Base-by-base conservation (phyloP, 2,329 filamentous ascomycete species). In the Delphinella strobiligena region DNA sequence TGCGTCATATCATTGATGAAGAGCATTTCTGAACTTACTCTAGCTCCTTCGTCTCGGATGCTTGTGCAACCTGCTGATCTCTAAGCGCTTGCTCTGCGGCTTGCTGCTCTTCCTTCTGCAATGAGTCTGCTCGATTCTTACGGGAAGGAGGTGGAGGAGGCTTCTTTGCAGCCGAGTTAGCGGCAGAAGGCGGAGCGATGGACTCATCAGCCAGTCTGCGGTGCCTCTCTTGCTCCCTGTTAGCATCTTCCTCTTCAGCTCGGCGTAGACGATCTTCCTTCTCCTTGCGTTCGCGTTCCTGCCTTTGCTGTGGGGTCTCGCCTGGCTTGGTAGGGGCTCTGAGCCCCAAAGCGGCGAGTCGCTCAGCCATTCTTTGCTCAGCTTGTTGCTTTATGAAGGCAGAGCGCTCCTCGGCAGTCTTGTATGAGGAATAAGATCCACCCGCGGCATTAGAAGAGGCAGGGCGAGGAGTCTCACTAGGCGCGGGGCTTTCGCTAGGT, bases 311-410 rank as follows among this genome's bases (percentile, higher is more conserved):
- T 24, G 87, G 67, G 19, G 78, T 83, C 63, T 98, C 91, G 3
- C 81, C 80, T 30, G 51, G 48, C 55, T 93, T 93, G 14, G 71
- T 69, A 4, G 84, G 81, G 19, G 86, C 78, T 59, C 86, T 93
- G 56, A 98, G 82, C 27, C 91, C 91, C 45, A 96, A 74, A 34
- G 89, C 89, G 44, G 91, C 91, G 53, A 98, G 75, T 44, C 91
- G 80, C 61, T 96, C 91, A 27, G 91, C 89, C 82, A 98, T 96
- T 44, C 89, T 84, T 56, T 89, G 85, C 59, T 96, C 88, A 7
- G 91, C 93, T 59, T 95, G 89, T 59, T 95, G 88, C 59, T 93
- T 93, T 55, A 96, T 95, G 54, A 93, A 94, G 4, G 89, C 87
- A 27, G 93, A 87, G 40, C 91, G 78, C 54, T 98, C 89, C 60